These are phyloP conservation scores for Fusarium pilosicola DNA, from an alignment of 2,329 filamentous ascomycete genomes.

Conservation along the genomic window DNA sequence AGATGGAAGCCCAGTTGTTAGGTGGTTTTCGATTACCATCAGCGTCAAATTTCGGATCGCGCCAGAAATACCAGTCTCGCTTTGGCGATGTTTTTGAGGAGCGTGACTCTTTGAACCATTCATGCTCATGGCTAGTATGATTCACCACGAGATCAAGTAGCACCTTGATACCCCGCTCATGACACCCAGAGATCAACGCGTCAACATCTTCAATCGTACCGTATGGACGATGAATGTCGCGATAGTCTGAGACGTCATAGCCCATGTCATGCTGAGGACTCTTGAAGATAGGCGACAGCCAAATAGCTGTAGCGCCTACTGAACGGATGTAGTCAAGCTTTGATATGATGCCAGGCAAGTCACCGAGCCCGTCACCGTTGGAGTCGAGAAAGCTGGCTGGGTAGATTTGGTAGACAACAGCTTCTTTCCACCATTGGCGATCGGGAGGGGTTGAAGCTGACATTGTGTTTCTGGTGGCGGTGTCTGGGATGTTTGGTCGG, in stretches of 20 bases:
- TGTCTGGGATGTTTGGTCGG: not conserved
- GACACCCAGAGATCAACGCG: slow-evolving; percentile 65
- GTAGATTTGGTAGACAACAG: slow-evolving; percentile 51
- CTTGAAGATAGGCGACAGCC: slow-evolving; percentile 45
- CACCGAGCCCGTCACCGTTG: slow-evolving; percentile 37
- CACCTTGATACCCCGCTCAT: slow-evolving; percentile 50
- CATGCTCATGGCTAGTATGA: slow-evolving; percentile 53
- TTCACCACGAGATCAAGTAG: slow-evolving; percentile 47
- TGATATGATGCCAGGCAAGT: slow-evolving; percentile 38
- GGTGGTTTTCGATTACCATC: slow-evolving; percentile 52
- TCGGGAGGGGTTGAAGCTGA: not conserved
- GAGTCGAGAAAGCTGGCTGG: slow-evolving; percentile 41
- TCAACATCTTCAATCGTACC: slow-evolving; percentile 74
- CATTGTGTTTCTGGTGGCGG: not conserved
- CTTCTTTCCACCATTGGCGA: slow-evolving; percentile 37
- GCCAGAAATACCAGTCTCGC: slow-evolving; percentile 67
- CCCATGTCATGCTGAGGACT: slow-evolving; percentile 70
- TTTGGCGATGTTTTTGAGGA: slow-evolving; percentile 60
- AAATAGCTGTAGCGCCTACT: slow-evolving; percentile 33
- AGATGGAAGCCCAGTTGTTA: slow-evolving; percentile 56
- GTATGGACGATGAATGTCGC: slow-evolving; percentile 57
- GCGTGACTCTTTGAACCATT: slow-evolving; percentile 67
- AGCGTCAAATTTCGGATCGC: slow-evolving; percentile 52
- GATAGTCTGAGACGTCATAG: slow-evolving; percentile 72
- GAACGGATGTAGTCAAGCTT: slow-evolving; percentile 44